Evolutionary conservation across 805 yeast species (phyloP).

Genomic region (Candida taoyuanica): DNA sequence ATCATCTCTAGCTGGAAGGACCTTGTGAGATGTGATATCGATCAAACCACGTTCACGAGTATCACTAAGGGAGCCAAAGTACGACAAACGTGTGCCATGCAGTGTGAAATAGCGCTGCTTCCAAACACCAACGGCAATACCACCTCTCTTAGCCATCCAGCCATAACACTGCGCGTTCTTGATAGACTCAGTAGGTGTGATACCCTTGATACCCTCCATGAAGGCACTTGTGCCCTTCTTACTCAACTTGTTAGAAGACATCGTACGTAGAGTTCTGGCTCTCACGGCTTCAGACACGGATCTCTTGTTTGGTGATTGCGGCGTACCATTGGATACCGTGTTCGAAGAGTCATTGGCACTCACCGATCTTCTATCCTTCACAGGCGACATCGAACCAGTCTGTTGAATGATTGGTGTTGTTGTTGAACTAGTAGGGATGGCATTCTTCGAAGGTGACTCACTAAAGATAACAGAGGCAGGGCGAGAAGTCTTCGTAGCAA

Average conservation of each 20-base stretch:
- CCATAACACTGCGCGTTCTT: constrained; percentile 77
- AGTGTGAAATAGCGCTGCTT: constrained; percentile 77
- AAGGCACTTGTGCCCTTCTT: constrained; percentile 75
- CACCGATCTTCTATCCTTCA: constrained; percentile 43
- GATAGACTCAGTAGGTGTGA: constrained; percentile 74
- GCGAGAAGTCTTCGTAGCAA: constrained; percentile 11
- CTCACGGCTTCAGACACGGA: constrained; percentile 47
- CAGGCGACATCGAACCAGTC: constrained; percentile 14
- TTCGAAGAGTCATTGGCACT: constrained; percentile 39
- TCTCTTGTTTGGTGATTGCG: constrained; percentile 31
- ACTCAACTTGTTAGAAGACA: constrained; percentile 45
- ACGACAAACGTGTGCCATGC: constrained; percentile 90
- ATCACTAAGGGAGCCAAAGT: constrained; percentile 75
- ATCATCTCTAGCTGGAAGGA: constrained; percentile 75
- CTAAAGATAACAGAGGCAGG: constrained; percentile 14
- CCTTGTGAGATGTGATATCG: constrained; percentile 93
- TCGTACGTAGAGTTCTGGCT: constrained; percentile 47
- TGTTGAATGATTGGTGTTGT: constrained; percentile 17
- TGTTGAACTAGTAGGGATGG: constrained; percentile 7
- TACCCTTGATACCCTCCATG: constrained; percentile 78
- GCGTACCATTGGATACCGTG: constrained; percentile 5
- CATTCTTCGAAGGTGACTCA: constrained; percentile 13
- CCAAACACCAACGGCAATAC: constrained; percentile 85
- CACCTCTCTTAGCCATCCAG: constrained; percentile 95
- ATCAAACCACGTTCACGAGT: constrained; percentile 85